These are phyloP conservation scores for Ophiorrhiza pumila DNA, from an alignment of 257 asterid genomes.

Conservation along the genomic window DNA sequence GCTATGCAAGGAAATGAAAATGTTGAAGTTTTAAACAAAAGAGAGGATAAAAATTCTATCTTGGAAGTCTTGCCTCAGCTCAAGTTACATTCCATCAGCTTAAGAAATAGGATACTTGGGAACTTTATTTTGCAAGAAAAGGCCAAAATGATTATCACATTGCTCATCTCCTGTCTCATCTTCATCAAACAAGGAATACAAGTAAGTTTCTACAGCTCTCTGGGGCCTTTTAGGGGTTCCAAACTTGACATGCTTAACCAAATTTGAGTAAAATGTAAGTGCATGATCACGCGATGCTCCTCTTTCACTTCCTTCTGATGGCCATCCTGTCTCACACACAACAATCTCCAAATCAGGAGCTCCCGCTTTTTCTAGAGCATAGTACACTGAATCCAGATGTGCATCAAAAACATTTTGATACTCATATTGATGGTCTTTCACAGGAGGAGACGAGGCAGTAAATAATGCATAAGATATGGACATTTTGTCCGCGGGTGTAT, in stretches of 20 bases:
- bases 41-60: too few relatives aligned
- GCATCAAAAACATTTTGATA: constrained; percentile 35
- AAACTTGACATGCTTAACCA: background rate
- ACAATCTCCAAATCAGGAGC: constrained; percentile 18
- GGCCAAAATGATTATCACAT: background rate
- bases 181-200: background rate
- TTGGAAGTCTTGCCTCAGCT: too few relatives aligned
- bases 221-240: constrained; percentile 3
- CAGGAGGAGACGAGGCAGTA: constrained; percentile 25
- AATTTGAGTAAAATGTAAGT: too few relatives aligned
- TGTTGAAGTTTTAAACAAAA: too few relatives aligned
- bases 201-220: background rate
- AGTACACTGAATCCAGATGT: constrained; percentile 33
- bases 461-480: constrained; percentile 23
- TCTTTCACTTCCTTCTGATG: background rate
- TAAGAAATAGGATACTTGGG: background rate
- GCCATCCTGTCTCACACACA: background rate
- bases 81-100: too few relatives aligned
- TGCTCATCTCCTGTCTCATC: background rate
- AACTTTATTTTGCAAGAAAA: too few relatives aligned
- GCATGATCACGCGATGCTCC: background rate
- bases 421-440: background rate
- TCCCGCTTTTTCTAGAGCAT: constrained; percentile 35
- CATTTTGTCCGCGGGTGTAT: constrained; percentile 6
- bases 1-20: too few relatives aligned